Base-by-base conservation (phyloP, 805 yeast genomes). In the Ogataea saltuana region DNA sequence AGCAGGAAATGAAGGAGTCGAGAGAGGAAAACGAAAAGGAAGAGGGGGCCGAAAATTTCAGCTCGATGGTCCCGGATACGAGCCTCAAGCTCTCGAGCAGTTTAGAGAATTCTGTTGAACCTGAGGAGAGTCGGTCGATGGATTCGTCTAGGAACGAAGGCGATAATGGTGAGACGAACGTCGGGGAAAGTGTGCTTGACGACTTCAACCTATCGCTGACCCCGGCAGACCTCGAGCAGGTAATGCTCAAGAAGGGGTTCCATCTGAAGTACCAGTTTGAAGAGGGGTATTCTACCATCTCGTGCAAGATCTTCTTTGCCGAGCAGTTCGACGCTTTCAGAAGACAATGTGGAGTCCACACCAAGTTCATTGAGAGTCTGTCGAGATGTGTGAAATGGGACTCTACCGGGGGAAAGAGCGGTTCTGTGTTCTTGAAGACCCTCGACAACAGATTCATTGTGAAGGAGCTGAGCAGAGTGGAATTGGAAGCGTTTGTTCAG, bases 241-340 rank as follows among this genome's bases (percentile, higher is more conserved):
- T 79, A 16, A 81, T 93, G 88, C 71, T 84, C 41, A 87, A 86
- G 56, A 82, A 82, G 57, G 93, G 95, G 0, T 86, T 87, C 39
- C 99, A 95, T 67, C 72, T 95, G 60, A 83, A 89, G 58, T 93
- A 91, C 62, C 97, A 90, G 60, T 88, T 88, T 61, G 84, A 84
- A 53, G 97, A 90, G 60, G 95, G 90, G 0, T 74, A 75, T 27
- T 85, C 96, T 0, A 78, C 78, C 13, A 72, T 93, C 53, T 85
- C 96, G 4, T 93, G 99, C 67, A 91, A 91, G 64, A 85, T 95
- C 6, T 93, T 91, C 61, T 93, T 85, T 70, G 86, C 96, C 5
- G 98, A 91, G 56, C 98, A 93, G 60, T 93, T 93, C 67, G 97
- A 91, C 59, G 97, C 98, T 0, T 82, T 93, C 54, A 71, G 99